Conservation (phyloP, 805 yeast genomes). For the Barnettozyma wickerhamii region DNA sequence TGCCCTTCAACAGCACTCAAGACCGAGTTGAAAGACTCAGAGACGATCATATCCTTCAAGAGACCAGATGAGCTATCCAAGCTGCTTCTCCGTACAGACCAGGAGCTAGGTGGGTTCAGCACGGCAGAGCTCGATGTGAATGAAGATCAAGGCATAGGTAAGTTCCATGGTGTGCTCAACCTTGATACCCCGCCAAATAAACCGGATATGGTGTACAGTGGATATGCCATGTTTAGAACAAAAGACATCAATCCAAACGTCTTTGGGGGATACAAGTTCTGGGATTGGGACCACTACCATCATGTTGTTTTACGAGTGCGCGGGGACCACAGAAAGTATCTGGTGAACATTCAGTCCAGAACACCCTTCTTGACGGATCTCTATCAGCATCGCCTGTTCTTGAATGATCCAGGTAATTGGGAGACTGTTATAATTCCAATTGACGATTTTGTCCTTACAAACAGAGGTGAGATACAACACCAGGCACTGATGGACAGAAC, state of each 20-base stretch:
- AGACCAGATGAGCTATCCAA: constrained; percentile 43
- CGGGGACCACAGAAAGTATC: constrained; percentile 69
- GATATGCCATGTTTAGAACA: constrained; percentile 83
- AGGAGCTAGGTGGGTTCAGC: constrained; percentile 76
- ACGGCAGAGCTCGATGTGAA: constrained; percentile 49
- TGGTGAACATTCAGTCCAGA: constrained; percentile 78
- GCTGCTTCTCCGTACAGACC: constrained; percentile 62
- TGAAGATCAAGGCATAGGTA: constrained; percentile 42
- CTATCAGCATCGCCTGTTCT: constrained; percentile 75
- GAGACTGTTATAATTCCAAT: constrained; percentile 78
- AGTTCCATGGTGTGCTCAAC: constrained; percentile 65
- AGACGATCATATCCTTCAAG: constrained; percentile 55
- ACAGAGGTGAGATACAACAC: constrained; percentile 67
- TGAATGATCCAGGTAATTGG: constrained; percentile 73
- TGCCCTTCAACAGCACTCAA: constrained; percentile 4
- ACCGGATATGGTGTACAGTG: constrained; percentile 60
- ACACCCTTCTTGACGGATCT: constrained; percentile 73
- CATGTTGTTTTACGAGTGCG: constrained; percentile 67
- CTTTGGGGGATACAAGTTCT: constrained; percentile 42
- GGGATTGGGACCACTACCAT: constrained; percentile 67
- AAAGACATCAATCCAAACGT: constrained; percentile 49
- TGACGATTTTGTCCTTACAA: constrained; percentile 76
- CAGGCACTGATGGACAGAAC: constrained; percentile 56
- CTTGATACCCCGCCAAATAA: constrained; percentile 62
- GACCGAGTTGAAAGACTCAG: constrained; percentile 18